Conservation (phyloP, 202 grass and related monocot species). For the Digitaria exilis region DNA sequence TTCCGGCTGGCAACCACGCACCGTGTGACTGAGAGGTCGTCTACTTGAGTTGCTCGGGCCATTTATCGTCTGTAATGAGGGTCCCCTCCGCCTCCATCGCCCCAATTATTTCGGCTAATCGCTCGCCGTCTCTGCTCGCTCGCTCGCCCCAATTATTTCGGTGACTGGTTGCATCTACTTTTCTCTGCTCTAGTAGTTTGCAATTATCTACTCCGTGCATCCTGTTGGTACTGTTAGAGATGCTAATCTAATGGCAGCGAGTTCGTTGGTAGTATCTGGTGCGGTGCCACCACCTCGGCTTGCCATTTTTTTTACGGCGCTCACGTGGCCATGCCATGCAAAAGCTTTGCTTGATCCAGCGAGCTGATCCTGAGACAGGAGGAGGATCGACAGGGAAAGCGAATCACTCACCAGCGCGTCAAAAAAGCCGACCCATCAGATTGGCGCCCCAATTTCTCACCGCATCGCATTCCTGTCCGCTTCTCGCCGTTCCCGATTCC, state of each 20-base stretch:
- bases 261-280: background rate
- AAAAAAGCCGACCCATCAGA: slow-evolving; percentile 8
- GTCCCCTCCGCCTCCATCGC: background rate
- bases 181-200: background rate
- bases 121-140: background rate
- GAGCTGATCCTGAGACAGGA: background rate
- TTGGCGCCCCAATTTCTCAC: background rate
- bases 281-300: background rate
- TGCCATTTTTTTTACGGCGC: background rate
- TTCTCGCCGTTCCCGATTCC: background rate
- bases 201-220: background rate
- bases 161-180: background rate
- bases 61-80: too few species aligned
- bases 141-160: background rate
- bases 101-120: background rate
- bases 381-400: background rate
- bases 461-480: slow-evolving; percentile 2
- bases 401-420: background rate
- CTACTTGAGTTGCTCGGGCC: background rate
- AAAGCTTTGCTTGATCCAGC: background rate
- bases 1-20: background rate
- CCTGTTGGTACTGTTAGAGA: background rate
- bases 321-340: slow-evolving; percentile 15
- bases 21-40: background rate
- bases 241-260: background rate